These are phyloP conservation scores for Ogataea thermomethanolica DNA, from an alignment of 805 yeast species.

Conservation along the genomic window DNA sequence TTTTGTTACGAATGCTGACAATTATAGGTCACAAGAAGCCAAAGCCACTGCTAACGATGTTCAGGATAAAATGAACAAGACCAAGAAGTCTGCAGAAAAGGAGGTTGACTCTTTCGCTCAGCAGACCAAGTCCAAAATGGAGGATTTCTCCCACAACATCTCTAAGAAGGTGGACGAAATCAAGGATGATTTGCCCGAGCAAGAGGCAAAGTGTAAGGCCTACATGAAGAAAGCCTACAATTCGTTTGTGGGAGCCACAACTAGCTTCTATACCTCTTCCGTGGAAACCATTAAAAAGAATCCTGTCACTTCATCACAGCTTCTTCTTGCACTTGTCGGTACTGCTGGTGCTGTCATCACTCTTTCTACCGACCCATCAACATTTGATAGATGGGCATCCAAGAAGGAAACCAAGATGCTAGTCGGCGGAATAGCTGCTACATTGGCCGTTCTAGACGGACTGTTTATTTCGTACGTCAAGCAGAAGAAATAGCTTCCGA, in stretches of 20 bases:
- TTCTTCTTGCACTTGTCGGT: constrained; percentile 21
- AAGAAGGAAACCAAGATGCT: constrained; percentile 10
- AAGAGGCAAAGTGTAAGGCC: constrained; percentile 16
- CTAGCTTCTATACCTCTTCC: constrained; percentile 13
- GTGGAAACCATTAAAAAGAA: constrained; percentile 17
- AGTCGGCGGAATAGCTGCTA: constrained; percentile 14
- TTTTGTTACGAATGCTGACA: neutral
- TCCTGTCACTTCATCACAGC: constrained; percentile 24
- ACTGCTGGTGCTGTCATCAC: constrained; percentile 19
- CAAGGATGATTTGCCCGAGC: constrained; percentile 20
- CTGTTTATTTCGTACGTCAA: constrained; percentile 16
- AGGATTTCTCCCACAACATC: constrained; percentile 14
- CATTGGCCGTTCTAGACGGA: constrained; percentile 18
- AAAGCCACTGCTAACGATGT: constrained; percentile 16
- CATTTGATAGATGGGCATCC: constrained; percentile 12
- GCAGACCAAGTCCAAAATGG: constrained; percentile 16
- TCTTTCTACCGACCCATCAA: constrained; percentile 15
- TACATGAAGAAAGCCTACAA: constrained; percentile 16
- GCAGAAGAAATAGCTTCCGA: constrained; percentile 12
- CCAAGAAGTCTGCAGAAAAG: constrained; percentile 9
- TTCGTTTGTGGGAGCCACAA: constrained; percentile 10
- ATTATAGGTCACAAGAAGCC: constrained; percentile 13
- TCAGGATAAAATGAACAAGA: constrained; percentile 11
- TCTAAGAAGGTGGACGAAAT: constrained; percentile 20
- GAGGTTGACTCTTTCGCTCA: constrained; percentile 17